Base-by-base conservation (phyloP, 2,329 filamentous ascomycete genomes). In the Diaporthe citrichinensis region DNA sequence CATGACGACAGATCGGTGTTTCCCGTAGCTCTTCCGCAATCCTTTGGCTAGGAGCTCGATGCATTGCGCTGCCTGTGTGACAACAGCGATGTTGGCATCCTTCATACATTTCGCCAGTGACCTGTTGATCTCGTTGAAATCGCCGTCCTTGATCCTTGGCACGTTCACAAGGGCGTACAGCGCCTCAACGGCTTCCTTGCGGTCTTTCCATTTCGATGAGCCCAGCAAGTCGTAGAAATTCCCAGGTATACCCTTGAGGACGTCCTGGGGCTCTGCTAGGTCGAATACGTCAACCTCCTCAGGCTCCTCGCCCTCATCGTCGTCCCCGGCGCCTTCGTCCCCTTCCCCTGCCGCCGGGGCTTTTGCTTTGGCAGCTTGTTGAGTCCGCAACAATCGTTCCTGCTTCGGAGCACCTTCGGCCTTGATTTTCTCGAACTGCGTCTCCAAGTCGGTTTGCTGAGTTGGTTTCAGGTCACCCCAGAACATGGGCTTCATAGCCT, bases 401-500 rank as follows among this genome's bases (percentile, higher is more conserved):
- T 98, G 97, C 83, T 98, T 98, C 7, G 97, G 95, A 3, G 94
- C 81, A 0, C 94, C 91, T 78, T 98, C 96, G 46, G 94, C 90
- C 83, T 98, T 98, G 82, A 98, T 91, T 80, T 95, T 95, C 81
- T 98, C 97, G 78, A 99, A 99, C 68, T 98, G 90, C 53, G 96
- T 94, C 81, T 99, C 97, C 74, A 99, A 87, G 81, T 99, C 97
- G 77, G 93, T 92, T 84, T 99, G 97, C 82, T 99, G 97, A 0
- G 98, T 96, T 0, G 96, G 94, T 83, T 99, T 99, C 77, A 99
- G 85, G 76, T 99, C 97, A 59, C 90, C 92, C 96, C 97, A 99
- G 83, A 99, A 98, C 85, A 98, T 93, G 51, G 96, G 95, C 83
- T 99, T 99, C 92, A 99, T 98, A 15, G 96, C 96, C 78, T 99